Evolutionary conservation across 2,329 filamentous ascomycete genomes (phyloP), one percentile per base, ranked within the genome.

Genomic region (Dactylellina leptospora): DNA sequence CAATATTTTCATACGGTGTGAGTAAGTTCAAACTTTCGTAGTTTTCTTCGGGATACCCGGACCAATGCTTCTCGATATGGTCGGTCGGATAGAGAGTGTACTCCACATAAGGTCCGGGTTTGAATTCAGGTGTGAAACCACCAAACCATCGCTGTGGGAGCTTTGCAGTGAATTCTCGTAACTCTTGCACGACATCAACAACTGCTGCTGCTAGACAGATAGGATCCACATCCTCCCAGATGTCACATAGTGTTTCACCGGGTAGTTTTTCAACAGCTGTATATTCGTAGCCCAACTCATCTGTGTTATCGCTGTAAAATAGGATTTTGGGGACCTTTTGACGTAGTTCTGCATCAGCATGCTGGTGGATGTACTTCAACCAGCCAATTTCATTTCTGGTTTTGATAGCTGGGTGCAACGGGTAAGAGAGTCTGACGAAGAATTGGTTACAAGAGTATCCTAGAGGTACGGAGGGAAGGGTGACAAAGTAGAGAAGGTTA

Each of bases 331-430:
- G 64, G 10, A 62, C 47, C 36, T 44, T 50, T 5, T 16, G 45
- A 18, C 30, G 27, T 8, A 71, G 47, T 4, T 40, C 10, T 20
- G 38, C 13, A 22, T 20, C 13, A 22, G 36, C 62, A 20, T 71
- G 40, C 20, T 62, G 40, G 6, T 56, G 56, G 20, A 71, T 28
- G n/a, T 62, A 58, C 25, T 45, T 8, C 16, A 71, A 33, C 56
- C 64, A 71, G 2, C 56, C 64, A 8, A 71, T 58, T 45, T 71
- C 56, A 16, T 71, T 71, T 50, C 64, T 42, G 22, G 64, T 71
- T 58, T 62, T 62, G 33, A 71, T 33, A 22, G n/a, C 36, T 44
- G 64, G 64, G 27, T 71, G 64, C n/a, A 42, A 45, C 0, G 50
- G 64, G 20, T 62, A 36, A 13, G 64, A 56, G 9, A 71, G 38